Base-by-base conservation (phyloP, 1,284 basidiomycete genomes). In the Sparassis latifolia region DNA sequence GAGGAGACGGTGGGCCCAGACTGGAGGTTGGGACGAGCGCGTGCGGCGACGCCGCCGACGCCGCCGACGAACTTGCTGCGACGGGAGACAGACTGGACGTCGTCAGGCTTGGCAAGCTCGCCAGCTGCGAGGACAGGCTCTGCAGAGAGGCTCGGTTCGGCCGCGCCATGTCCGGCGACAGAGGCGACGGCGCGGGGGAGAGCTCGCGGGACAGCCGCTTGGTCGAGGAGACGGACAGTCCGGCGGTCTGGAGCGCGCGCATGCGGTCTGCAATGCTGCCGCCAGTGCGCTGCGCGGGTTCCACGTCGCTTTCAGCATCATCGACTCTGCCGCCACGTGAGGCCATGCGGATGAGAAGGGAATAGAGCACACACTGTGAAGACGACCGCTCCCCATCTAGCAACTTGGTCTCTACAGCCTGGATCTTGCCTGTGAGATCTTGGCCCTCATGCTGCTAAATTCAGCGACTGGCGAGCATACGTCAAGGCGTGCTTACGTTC, bases 1-100 rank as follows among this genome's bases (percentile, higher is more conserved):
- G 71, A 2, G 86, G 87, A 2, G 87, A 89, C 4, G 86, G 83
- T 33, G 86, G 84, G 3, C 84, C 85, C 28, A 89, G 69, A 29
- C 77, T 77, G 4, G 84, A 82, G 1, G 82, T 75, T 0, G 82
- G 78, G 5, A 89, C 82, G 38, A 87, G 71, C 2, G 77, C 75
- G 58, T 84, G 84, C 4, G 74, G 70, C 10, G 69, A 63, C 20
- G 71, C 60, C 10, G 54, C 55, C 6, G 54, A 50, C 10, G 68
- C 47, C 4, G 66, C 58, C 20, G 68, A 58, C n/a, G 69, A 60
- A 4, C 62, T 58, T 5, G 66, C 62, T 9, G 62, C 45, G 56
- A 53, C 62, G 52, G 57, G 63, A 44, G 58, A 58, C 10, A 62
- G 65, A 33, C 59, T 56, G 41, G 60, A 64, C 20, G 53, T 61